These are phyloP conservation scores for Mixia osmundae DNA, from an alignment of 1,284 basidiomycete species.

Conservation along the genomic window DNA sequence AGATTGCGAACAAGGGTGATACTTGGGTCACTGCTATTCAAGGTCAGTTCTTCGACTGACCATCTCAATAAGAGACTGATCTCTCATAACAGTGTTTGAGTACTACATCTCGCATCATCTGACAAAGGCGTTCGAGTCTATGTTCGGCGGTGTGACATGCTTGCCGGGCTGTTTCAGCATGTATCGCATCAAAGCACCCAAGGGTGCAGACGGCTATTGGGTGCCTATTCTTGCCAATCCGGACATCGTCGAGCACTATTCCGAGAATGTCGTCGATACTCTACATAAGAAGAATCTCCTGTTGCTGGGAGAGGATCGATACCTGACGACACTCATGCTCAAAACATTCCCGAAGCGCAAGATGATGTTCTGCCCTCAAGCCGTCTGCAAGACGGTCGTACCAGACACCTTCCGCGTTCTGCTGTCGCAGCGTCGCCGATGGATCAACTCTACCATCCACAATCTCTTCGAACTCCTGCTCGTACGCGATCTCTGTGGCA, in stretches of 20 bases:
- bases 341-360: slow-evolving; percentile 28
- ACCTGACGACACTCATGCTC: slow-evolving; percentile 27
- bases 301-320: slow-evolving; percentile 27
- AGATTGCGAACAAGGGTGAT: slow-evolving; percentile 28
- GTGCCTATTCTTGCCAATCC: slow-evolving; percentile 26
- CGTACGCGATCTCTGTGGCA: slow-evolving; percentile 26
- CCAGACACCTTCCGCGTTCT: slow-evolving; percentile 27
- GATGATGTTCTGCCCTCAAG: slow-evolving; percentile 28
- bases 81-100: slow-evolving; percentile 40
- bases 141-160: slow-evolving; percentile 27
- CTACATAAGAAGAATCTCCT: slow-evolving; percentile 28
- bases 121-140: slow-evolving; percentile 30
- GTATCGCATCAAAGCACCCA: slow-evolving; percentile 27
- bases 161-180: slow-evolving; percentile 27
- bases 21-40: slow-evolving; percentile 29
- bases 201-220: slow-evolving; percentile 26
- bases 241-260: slow-evolving; percentile 27
- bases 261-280: slow-evolving; percentile 27
- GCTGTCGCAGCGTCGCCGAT: slow-evolving; percentile 26
- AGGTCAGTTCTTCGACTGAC: slow-evolving; percentile 13
- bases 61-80: slow-evolving; percentile 1
- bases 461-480: slow-evolving; percentile 26
- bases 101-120: slow-evolving; percentile 99
- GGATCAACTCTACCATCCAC: slow-evolving; percentile 29
- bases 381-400: slow-evolving; percentile 28